Conservation (phyloP, 495 filamentous ascomycete genomes). For the Rostrohypoxylon terebratum region DNA sequence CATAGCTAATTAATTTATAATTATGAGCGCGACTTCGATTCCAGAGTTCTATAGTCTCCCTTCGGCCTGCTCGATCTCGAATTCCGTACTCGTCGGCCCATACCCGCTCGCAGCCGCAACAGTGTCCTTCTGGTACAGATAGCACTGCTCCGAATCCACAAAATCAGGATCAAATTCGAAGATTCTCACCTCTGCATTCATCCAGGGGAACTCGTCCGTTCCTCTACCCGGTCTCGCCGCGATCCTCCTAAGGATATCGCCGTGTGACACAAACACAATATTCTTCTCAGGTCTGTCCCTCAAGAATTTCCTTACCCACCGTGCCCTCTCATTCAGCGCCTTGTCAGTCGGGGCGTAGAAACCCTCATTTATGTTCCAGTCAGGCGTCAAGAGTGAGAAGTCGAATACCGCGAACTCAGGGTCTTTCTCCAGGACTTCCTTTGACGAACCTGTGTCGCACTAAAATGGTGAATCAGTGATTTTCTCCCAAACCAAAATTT, state of each 20-base stretch:
- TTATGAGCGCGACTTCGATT: neutral
- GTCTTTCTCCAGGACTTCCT: constrained; percentile 36
- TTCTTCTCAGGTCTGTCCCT: constrained; percentile 64
- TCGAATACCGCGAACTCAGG: constrained; percentile 42
- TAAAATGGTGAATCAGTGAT: neutral
- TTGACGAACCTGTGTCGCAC: constrained; percentile 53
- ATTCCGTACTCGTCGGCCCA: constrained; percentile 40
- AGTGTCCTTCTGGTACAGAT: constrained; percentile 37
- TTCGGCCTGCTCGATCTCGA: constrained; percentile 34
- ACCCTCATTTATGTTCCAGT: constrained; percentile 42
- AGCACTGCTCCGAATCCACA: constrained; percentile 41
- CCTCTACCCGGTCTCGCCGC: constrained; percentile 35
- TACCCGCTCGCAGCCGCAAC: constrained; percentile 44
- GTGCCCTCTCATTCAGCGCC: constrained; percentile 31
- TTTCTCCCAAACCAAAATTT: neutral
- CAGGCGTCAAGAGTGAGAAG: constrained; percentile 34
- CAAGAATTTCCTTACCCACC: constrained; percentile 47
- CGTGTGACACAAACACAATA: constrained; percentile 69
- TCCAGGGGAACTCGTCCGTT: constrained; percentile 56
- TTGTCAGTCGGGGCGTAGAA: constrained; percentile 33
- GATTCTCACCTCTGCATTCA: constrained; percentile 69
- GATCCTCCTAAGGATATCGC: constrained; percentile 62
- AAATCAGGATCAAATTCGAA: constrained; percentile 62
- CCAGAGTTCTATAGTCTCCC: constrained; percentile 15
- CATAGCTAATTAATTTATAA: neutral